Base-by-base conservation (phyloP, 805 yeast species). In the Barnettozyma botsteinii region DNA sequence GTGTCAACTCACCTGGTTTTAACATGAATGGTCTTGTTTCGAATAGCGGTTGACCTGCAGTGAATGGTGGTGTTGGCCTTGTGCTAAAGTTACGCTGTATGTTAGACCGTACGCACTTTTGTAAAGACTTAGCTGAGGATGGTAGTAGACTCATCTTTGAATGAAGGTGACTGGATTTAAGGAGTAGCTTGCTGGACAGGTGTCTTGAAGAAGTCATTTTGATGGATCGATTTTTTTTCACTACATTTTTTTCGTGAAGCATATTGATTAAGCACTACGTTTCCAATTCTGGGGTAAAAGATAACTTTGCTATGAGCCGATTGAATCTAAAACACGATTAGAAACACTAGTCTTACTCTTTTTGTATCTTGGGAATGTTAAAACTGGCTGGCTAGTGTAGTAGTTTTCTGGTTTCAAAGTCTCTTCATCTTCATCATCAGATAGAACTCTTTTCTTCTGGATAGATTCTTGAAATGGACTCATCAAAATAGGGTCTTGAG, bases 11-110 rank as follows among this genome's bases (percentile, higher is more conserved):
- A 6, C 97, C 97, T 0, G 80, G 69, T 27, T 67, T 70, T 4
- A 94, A 67, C 38, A 85, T 58, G 48, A 79, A 79, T 0, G 95
- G 94, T 41, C 96, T 68, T 0, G 95, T 89, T 53, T 87, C 96
- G 53, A 72, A 76, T 12, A 86, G 65, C 0, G 98, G 93, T 62
- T 91, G 98, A 2, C 98, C 98, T 1, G 85, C 66, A 23, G 70
- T 65, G 49, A 72, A 50, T 3, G 61, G 57, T 1, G 51, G 44
- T 20, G 41, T 39, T 8, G 55, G 51, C 19, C 57, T 38, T 18
- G 43, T 23, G 2, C 27, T 15, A 17, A 32, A 35, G n/a, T 17
- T 4, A 15, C 42, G 29, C 13, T 17, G 15, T 12, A 7, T 6
- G 15, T 9, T n/a, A 5, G 27, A 20, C 38, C 38, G 31, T 35